These are phyloP conservation scores for Populus deltoides DNA, from an alignment of 345 rosid species.

Conservation along the genomic window DNA sequence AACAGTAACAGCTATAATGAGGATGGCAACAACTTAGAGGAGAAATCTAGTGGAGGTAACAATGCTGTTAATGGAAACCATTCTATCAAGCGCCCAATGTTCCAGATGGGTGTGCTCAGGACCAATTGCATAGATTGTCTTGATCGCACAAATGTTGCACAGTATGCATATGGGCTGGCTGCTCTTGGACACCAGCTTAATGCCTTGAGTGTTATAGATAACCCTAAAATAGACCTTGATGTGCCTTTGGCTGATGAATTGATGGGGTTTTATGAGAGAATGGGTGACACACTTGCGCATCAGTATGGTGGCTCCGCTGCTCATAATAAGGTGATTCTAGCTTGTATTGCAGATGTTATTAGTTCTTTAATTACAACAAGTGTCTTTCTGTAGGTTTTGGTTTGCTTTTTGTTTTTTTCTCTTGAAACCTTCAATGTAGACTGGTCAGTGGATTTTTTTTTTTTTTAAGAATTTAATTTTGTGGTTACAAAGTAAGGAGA, in stretches of 20 bases:
- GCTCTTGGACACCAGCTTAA: constrained; percentile 92
- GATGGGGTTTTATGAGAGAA: constrained; percentile 82
- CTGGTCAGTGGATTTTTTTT: background rate
- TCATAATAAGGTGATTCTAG: constrained; percentile 60
- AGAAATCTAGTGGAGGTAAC: constrained; percentile 38
- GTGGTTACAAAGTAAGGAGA: background rate
- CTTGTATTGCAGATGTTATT: background rate
- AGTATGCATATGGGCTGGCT: constrained; percentile 91
- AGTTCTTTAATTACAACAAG: background rate
- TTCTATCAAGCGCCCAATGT: constrained; percentile 47
- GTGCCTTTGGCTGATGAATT: constrained; percentile 77
- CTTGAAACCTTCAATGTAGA: background rate
- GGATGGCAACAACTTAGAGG: constrained; percentile 43
- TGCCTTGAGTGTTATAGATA: constrained; percentile 62
- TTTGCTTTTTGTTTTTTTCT: background rate
- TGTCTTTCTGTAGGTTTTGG: background rate
- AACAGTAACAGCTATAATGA: constrained; percentile 44
- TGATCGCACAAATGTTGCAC: constrained; percentile 99
- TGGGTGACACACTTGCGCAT: constrained; percentile 89
- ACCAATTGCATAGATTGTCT: constrained; percentile 99
- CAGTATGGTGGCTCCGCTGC: constrained; percentile 94
- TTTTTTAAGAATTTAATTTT: background rate
- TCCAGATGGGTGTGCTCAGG: constrained; percentile 89
- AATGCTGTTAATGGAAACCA: constrained; percentile 47
- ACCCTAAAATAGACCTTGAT: constrained; percentile 69